phyloP scores from a whole-genome alignment of 176 grass and related monocot genomes.

The Poa annua region DNA sequence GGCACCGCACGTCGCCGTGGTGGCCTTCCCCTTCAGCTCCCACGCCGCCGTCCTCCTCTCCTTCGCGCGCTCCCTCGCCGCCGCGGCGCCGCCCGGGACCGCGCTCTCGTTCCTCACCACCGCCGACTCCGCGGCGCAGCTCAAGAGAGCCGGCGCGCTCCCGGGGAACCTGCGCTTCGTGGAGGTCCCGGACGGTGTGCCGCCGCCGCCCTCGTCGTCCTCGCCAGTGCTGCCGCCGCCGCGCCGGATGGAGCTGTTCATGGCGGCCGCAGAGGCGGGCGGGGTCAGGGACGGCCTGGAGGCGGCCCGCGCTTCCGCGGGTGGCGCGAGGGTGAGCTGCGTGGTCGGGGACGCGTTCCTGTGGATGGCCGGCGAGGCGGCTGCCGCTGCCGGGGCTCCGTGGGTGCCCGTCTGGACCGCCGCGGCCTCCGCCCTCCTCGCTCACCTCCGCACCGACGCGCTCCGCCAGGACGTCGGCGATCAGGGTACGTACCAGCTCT shows the following conservation, averaged over 20 bases:
- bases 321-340: constrained; percentile 51
- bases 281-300: constrained; percentile 41
- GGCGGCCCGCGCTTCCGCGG: constrained; percentile 13
- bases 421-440: constrained; percentile 42
- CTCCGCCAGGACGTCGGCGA: constrained; percentile 47
- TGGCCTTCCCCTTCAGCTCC: constrained; percentile 71
- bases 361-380: constrained; percentile 59
- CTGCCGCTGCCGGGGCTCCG: background rate
- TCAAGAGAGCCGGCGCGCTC: background rate
- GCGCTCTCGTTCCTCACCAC: constrained; percentile 54
- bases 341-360: constrained; percentile 63
- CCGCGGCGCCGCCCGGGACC: background rate
- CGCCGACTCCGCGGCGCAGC: constrained; percentile 10
- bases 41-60: constrained; percentile 54
- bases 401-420: constrained; percentile 62
- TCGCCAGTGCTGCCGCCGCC: background rate
- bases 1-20: constrained; percentile 51
- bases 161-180: constrained; percentile 51
- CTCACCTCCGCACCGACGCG: constrained; percentile 59
- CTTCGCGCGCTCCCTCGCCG: constrained; percentile 54
- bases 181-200: constrained; percentile 32
- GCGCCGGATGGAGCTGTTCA: constrained; percentile 51
- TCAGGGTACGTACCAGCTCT: constrained; percentile 28
- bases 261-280: constrained; percentile 42
- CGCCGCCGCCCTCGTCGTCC: background rate